Conservation (phyloP, 2,329 filamentous ascomycete species). For the Penicillium concentricum region DNA sequence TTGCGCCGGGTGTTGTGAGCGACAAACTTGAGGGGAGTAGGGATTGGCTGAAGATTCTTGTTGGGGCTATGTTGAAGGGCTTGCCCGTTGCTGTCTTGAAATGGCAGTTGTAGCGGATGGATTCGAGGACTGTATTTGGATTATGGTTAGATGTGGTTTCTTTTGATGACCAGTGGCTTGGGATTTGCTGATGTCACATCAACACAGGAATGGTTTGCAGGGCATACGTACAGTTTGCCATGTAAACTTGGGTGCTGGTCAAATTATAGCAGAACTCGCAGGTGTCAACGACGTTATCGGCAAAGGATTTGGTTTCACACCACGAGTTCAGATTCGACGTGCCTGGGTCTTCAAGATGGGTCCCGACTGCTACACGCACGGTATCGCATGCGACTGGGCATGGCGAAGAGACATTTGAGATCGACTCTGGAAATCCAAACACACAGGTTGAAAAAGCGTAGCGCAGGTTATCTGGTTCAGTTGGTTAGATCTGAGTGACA, state of each 20-base stretch:
- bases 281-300: slow-evolving; percentile 41
- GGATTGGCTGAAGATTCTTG: slow-evolving; percentile 43
- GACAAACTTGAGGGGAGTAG: slow-evolving; percentile 36
- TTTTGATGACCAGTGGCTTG: not conserved
- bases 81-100: slow-evolving; percentile 36
- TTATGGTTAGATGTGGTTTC: slow-evolving; percentile 3
- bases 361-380: slow-evolving; percentile 33
- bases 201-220: not conserved
- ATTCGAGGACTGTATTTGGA: slow-evolving; percentile 41
- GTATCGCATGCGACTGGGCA: slow-evolving; percentile 46
- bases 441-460: slow-evolving; percentile 46
- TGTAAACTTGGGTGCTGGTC: slow-evolving; percentile 40
- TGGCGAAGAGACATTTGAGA: slow-evolving; percentile 42
- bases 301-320: slow-evolving; percentile 39
- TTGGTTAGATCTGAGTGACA: not conserved
- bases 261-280: slow-evolving; percentile 47
- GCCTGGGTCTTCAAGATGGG: slow-evolving; percentile 30
- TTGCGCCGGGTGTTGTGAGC: slow-evolving; percentile 16
- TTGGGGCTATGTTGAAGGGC: slow-evolving; percentile 41
- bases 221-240: slow-evolving; percentile 45
- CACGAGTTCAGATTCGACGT: slow-evolving; percentile 35
- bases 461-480: slow-evolving; percentile 44
- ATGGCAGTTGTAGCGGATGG: slow-evolving; percentile 47
- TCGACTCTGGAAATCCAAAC: slow-evolving; percentile 40
- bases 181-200: not conserved